Conservation (phyloP, 2,329 filamentous ascomycete species). For the Colletotrichum aenigma region DNA sequence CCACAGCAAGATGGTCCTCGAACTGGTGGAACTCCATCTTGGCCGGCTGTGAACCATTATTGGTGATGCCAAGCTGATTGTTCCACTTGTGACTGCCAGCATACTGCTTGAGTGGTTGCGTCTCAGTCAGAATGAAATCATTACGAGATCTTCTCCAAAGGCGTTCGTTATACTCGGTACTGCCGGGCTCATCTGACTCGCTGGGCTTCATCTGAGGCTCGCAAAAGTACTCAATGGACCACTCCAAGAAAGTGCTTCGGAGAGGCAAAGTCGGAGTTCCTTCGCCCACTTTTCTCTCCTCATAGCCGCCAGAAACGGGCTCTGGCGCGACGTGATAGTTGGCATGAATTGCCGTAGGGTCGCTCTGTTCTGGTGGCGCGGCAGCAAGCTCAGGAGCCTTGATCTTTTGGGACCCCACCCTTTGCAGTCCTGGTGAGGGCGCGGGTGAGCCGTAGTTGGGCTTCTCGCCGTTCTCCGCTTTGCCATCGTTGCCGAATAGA, state of each 20-base stretch:
- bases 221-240: slow-evolving; percentile 97
- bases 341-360: slow-evolving; percentile 68
- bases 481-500: slow-evolving; percentile 56
- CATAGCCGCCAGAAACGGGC: slow-evolving; percentile 79
- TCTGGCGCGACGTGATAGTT: slow-evolving; percentile 77
- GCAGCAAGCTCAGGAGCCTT: slow-evolving; percentile 46
- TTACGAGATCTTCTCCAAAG: slow-evolving; percentile 93
- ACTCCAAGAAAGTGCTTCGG: slow-evolving; percentile 85
- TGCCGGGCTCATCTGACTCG: slow-evolving; percentile 95
- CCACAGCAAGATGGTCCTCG: slow-evolving; percentile 91
- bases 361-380: slow-evolving; percentile 75
- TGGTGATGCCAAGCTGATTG: slow-evolving; percentile 79
- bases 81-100: slow-evolving; percentile 89
- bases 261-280: slow-evolving; percentile 73
- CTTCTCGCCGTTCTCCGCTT: slow-evolving; percentile 23
- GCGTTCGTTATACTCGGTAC: slow-evolving; percentile 93
- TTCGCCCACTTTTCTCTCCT: slow-evolving; percentile 58
- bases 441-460: slow-evolving; percentile 15
- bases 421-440: slow-evolving; percentile 37
- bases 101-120: slow-evolving; percentile 89
- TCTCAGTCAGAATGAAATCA: slow-evolving; percentile 88
- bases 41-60: slow-evolving; percentile 86
- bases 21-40: slow-evolving; percentile 98
- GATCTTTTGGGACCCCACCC: slow-evolving; percentile 41
- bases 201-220: slow-evolving; percentile 98